A percentile compares a stretch with the other conserved stretches of the same genome.
Evolutionary conservation across 352 stramenopile species (phyloP).

Genomic region (Phytophthora meadii): DNA sequence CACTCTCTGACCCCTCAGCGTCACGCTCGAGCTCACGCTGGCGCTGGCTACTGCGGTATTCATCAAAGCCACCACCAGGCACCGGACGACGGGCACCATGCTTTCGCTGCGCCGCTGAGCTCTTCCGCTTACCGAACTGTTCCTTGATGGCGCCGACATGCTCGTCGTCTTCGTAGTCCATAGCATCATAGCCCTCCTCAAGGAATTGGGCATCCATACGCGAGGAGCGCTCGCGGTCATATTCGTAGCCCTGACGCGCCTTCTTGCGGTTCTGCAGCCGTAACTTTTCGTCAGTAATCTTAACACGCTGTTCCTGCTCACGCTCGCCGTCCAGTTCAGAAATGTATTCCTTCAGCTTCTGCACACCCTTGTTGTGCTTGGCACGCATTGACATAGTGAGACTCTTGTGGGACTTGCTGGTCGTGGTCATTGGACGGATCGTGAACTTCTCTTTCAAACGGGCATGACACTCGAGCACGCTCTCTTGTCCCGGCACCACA

Average conservation of each 20-base stretch:
- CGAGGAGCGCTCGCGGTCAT: constrained; percentile 71
- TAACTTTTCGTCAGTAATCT: constrained; percentile 87
- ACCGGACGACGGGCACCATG: constrained; percentile 50
- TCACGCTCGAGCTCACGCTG: constrained; percentile 50
- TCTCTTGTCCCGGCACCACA: constrained; percentile 70
- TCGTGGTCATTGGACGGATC: constrained; percentile 86
- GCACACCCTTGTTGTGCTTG: constrained; percentile 90
- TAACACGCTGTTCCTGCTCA: constrained; percentile 85
- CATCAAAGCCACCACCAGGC: constrained; percentile 77
- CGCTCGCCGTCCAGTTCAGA: constrained; percentile 85
- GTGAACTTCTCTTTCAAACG: constrained; percentile 86
- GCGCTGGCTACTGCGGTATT: constrained; percentile 70
- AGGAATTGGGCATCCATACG: constrained; percentile 88
- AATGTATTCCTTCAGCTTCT: constrained; percentile 89
- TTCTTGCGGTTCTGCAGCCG: constrained; percentile 89
- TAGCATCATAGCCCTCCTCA: constrained; percentile 77
- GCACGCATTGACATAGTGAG: constrained; percentile 91
- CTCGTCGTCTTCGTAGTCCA: constrained; percentile 86
- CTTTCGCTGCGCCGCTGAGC: constrained; percentile 32
- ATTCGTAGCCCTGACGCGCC: constrained; percentile 80
- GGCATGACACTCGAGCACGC: constrained; percentile 84
- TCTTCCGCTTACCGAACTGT: constrained; percentile 74
- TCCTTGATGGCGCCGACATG: constrained; percentile 88
- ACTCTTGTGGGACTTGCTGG: constrained; percentile 87
- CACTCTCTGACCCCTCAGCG: constrained; percentile 74